Evolutionary conservation across 169 alveolate species (phyloP).

Genomic region (Babesia caballi): DNA sequence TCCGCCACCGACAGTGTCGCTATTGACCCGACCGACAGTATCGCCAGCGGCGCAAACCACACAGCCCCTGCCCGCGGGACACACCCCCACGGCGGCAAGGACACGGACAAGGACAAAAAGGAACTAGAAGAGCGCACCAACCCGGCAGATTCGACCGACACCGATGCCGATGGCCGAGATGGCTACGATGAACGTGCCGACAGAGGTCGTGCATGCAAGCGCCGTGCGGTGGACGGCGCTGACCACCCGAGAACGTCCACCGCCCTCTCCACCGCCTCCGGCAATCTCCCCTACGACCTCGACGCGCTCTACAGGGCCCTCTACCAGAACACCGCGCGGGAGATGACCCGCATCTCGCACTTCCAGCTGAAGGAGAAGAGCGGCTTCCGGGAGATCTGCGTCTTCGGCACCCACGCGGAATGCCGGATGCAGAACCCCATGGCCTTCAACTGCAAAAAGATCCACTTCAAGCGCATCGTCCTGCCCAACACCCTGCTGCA

Average conservation of each 20-base stretch:
- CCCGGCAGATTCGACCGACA: not conserved
- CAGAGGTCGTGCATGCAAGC: no score
- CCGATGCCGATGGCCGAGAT: not conserved
- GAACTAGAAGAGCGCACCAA: not conserved
- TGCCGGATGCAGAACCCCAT: constrained; percentile 61
- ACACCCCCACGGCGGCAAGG: constrained; percentile 12
- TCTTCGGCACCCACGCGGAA: constrained; percentile 65
- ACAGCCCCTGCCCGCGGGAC: not conserved
- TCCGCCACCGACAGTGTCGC: constrained; percentile 15
- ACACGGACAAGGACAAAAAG: not conserved
- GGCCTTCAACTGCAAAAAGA: constrained; percentile 37
- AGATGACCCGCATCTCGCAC: constrained; percentile 30
- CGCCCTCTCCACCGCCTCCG: not conserved
- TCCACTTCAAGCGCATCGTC: constrained; percentile 66
- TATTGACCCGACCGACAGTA: not conserved
- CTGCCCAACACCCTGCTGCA: constrained; percentile 65
- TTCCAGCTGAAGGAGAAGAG: constrained; percentile 62
- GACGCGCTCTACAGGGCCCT: constrained; percentile 50
- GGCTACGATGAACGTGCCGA: not conserved
- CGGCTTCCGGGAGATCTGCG: constrained; percentile 70
- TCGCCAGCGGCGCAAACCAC: not conserved
- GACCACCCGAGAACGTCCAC: not conserved
- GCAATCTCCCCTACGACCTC: constrained; percentile 1
- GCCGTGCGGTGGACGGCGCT: not conserved
- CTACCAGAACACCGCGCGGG: constrained; percentile 67